phyloP scores from a whole-genome alignment of 345 rosid genomes.

The Theobroma cacao region DNA sequence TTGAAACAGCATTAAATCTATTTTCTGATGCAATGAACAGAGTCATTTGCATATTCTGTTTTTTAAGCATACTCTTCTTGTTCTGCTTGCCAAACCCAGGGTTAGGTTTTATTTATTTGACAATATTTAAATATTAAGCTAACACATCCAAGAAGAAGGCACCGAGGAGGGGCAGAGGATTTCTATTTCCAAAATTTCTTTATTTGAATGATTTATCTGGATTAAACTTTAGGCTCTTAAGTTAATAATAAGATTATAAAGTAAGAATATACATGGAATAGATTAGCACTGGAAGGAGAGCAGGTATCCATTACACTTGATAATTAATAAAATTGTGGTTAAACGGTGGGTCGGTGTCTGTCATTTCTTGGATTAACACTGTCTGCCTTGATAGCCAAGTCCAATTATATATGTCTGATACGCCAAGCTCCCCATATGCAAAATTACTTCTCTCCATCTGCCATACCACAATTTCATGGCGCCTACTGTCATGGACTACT shows the following conservation, averaged over 20 bases:
- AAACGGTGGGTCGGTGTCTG: too few relatives aligned
- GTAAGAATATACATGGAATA: too few relatives aligned
- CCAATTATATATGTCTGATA: neutral
- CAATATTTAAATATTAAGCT: neutral
- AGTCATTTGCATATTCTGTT: too few relatives aligned
- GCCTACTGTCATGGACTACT: neutral
- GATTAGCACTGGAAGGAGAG: too few relatives aligned
- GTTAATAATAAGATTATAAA: too few relatives aligned
- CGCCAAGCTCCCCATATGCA: neutral
- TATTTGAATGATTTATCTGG: neutral
- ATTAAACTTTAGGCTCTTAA: too few relatives aligned
- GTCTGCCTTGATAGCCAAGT: too few relatives aligned
- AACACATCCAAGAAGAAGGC: neutral
- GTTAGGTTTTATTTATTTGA: too few relatives aligned
- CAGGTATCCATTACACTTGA: too few relatives aligned
- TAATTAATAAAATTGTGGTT: neutral
- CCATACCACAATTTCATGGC: constrained; percentile 1
- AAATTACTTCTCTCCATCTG: neutral
- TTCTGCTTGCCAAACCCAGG: neutral
- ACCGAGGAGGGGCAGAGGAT: neutral
- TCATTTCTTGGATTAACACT: too few relatives aligned
- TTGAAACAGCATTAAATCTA: too few relatives aligned
- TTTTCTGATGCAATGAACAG: too few relatives aligned
- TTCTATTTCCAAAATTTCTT: neutral
- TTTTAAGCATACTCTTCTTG: neutral